A percentile compares a stretch with the other conserved stretches of the same genome.
Evolutionary conservation across 768 basidiomycete species (phyloP).

Genomic region (Phlegmacium glaucopus): DNA sequence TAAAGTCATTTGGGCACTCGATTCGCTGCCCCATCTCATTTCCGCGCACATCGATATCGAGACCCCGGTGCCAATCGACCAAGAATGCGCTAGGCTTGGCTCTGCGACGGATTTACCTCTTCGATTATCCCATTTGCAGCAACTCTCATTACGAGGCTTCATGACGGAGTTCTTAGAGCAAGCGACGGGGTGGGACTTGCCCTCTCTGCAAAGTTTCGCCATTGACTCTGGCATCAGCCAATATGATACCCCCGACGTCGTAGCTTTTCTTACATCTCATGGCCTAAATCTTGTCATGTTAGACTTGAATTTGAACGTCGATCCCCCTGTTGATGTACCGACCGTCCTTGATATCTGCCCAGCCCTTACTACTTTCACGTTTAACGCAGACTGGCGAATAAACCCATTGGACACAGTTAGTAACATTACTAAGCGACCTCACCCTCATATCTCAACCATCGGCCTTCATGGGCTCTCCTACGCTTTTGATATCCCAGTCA

Average conservation of each 20-base stretch:
- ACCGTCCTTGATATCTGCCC: slow-evolving; percentile 64
- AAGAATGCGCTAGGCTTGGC: slow-evolving; percentile 47
- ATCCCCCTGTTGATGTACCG: slow-evolving; percentile 53
- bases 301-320: slow-evolving; percentile 60
- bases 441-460: slow-evolving; percentile 53
- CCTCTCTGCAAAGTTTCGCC: slow-evolving; percentile 53
- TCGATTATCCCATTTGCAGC: slow-evolving; percentile 51
- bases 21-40: slow-evolving; percentile 53
- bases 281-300: slow-evolving; percentile 59
- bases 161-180: slow-evolving; percentile 69
- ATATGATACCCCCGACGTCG: slow-evolving; percentile 53
- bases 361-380: slow-evolving; percentile 55
- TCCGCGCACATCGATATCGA: slow-evolving; percentile 51
- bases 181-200: slow-evolving; percentile 62
- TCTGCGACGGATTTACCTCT: slow-evolving; percentile 56
- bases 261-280: slow-evolving; percentile 57
- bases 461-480: slow-evolving; percentile 67
- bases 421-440: slow-evolving; percentile 48
- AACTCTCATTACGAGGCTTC: slow-evolving; percentile 60
- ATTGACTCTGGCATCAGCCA: slow-evolving; percentile 47
- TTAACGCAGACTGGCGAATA: slow-evolving; percentile 75
- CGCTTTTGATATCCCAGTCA: slow-evolving; percentile 44
- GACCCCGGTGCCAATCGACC: slow-evolving; percentile 31
- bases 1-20: slow-evolving; percentile 72
- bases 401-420: slow-evolving; percentile 30